Base-by-base conservation (phyloP, 2,329 filamentous ascomycete species). In the Gaeumannomyces tritici region DNA sequence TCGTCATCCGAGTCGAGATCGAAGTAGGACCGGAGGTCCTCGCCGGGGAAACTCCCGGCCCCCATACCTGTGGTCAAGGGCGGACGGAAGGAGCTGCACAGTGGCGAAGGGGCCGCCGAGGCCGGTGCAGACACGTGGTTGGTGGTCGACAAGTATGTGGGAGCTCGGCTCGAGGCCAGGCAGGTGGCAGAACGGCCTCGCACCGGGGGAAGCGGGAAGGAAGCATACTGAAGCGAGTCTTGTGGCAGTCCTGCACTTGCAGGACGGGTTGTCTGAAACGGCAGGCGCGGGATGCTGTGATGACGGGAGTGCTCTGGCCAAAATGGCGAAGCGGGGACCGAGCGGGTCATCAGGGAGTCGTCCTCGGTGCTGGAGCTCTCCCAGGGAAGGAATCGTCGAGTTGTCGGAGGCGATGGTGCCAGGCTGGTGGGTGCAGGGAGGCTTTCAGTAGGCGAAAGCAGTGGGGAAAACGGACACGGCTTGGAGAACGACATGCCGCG, bases 1-100 rank as follows among this genome's bases (percentile, higher is more conserved):
- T 67, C 66, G 12, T 68, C 68, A 54, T 75, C 69, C 9, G 68
- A 65, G 59, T 68, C 42, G n/a, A 51, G 21, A 21, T 51, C 42
- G 42, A 51, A 51, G 42, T 51, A 51, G 9, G 42, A 51, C 5
- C 42, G 42, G 8, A 51, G 42, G 4, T 51, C 42, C n/a, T 24
- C 42, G n/a, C 42, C 42, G n/a, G 42, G 42, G 4, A 51, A 4
- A 24, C 42, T 6, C 7, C n/a, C 42, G 3, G 21, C 42, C n/a
- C 21, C 42, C 4, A n/a, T 9, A 4, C 33, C 33, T 15, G 33
- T 5, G 11, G 33, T 15, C 33, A 13, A 5, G 4, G 59, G 59
- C 35, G 26, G 15, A 18, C 59, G 12, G 28, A 47, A 54, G 4
- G 35, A 54, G 26, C 27, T 54, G 26, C 8, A 21, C 15, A 60